Evolutionary conservation across 2,329 filamentous ascomycete genomes (phyloP).

Genomic region (Diaporthe citri): DNA sequence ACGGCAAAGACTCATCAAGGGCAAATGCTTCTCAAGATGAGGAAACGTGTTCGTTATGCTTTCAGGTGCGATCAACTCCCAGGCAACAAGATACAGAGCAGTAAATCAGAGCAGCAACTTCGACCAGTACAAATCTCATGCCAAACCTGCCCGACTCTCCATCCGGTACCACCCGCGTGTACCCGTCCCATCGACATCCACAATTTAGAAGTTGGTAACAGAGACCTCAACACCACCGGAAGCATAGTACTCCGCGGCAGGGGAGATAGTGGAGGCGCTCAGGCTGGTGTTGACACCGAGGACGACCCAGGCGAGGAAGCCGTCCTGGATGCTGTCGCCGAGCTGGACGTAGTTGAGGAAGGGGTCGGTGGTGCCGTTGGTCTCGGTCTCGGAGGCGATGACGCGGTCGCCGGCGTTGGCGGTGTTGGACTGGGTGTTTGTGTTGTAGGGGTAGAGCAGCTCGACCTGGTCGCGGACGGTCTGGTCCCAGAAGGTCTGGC

Average conservation of each 20-base stretch:
- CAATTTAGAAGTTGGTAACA: not conserved
- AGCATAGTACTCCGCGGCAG: constrained; percentile 44
- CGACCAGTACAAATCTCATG: no score
- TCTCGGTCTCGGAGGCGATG: constrained; percentile 45
- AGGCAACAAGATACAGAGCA: not conserved
- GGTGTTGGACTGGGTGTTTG: constrained; percentile 44
- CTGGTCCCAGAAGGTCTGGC: constrained; percentile 49
- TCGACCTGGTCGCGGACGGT: constrained; percentile 43
- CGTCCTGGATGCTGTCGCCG: constrained; percentile 44
- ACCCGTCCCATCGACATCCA: not conserved
- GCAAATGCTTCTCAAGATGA: no score
- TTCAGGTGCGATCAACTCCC: not conserved
- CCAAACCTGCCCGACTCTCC: not conserved
- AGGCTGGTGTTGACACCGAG: constrained; percentile 47
- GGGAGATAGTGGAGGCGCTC: constrained; percentile 42
- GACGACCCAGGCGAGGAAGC: constrained; percentile 49
- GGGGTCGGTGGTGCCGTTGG: constrained; percentile 48
- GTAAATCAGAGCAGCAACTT: not conserved
- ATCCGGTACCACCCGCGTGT: not conserved
- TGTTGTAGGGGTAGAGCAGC: constrained; percentile 45
- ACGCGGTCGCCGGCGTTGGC: constrained; percentile 45
- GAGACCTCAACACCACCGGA: constrained; percentile 34
- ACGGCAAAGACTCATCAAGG: not conserved
- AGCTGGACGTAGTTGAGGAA: constrained; percentile 47
- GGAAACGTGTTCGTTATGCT: not conserved